phyloP scores from a whole-genome alignment of 1,284 basidiomycete genomes.

The Wolfiporia cocos region DNA sequence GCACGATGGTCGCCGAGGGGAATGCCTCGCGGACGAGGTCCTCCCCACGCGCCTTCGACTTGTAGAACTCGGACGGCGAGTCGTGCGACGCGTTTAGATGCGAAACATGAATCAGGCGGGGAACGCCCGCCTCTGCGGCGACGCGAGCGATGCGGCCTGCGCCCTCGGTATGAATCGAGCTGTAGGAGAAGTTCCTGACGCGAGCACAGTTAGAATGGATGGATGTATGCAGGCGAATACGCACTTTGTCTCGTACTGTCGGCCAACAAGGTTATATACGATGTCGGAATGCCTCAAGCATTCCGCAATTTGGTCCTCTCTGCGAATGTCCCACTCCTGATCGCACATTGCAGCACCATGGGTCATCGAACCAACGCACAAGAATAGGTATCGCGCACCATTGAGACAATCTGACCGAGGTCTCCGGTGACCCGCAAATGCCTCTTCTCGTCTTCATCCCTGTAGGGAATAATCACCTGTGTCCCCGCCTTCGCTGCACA shows the following conservation, averaged over 20 bases:
- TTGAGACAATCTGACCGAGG: constrained; percentile 92
- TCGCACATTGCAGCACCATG: background rate
- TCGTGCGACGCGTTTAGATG: constrained; percentile 87
- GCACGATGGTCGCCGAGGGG: constrained; percentile 85
- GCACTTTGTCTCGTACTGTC: constrained; percentile 77
- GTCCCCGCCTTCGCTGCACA: constrained; percentile 80
- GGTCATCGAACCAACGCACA: background rate
- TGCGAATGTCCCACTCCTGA: constrained; percentile 94
- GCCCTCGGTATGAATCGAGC: constrained; percentile 79
- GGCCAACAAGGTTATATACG: constrained; percentile 91
- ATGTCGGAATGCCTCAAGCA: constrained; percentile 95
- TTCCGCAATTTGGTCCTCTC: constrained; percentile 88
- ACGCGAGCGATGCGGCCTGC: constrained; percentile 80
- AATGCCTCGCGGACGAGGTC: constrained; percentile 82
- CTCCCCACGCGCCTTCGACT: constrained; percentile 89
- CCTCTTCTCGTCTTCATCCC: constrained; percentile 93
- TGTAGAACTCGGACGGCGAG: constrained; percentile 83
- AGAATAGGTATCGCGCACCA: constrained; percentile 48
- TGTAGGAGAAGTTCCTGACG: constrained; percentile 56
- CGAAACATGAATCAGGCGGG: constrained; percentile 90
- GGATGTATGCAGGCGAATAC: constrained; percentile 18
- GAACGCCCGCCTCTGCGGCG: constrained; percentile 72
- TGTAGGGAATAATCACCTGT: constrained; percentile 93
- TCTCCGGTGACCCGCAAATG: constrained; percentile 93
- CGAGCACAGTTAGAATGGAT: background rate